These are phyloP conservation scores for Geotrichum aggregatum DNA, from an alignment of 1,139 yeast genomes.

Conservation along the genomic window DNA sequence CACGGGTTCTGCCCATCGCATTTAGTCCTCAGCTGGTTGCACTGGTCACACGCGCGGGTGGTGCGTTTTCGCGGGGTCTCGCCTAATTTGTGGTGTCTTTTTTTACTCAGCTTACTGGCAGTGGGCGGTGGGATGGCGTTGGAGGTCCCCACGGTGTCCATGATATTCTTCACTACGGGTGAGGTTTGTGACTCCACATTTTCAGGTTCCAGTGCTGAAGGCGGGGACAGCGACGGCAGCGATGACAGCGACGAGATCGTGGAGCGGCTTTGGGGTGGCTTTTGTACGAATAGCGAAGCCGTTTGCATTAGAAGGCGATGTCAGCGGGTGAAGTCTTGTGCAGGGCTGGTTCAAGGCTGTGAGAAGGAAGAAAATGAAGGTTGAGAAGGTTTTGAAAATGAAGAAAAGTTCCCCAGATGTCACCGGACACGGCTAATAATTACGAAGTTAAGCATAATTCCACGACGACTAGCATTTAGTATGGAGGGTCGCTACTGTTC, in stretches of 20 bases:
- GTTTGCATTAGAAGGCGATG: not conserved
- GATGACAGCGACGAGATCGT: not conserved
- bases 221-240: not conserved
- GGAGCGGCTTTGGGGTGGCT: not conserved
- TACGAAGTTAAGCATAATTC: too few species aligned
- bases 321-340: not conserved
- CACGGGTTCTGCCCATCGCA: constrained; percentile 26
- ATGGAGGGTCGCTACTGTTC: too few species aligned
- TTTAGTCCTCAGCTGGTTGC: constrained; percentile 24
- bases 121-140: too few species aligned
- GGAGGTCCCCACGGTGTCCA: too few species aligned
- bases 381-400: not conserved
- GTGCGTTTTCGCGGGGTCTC: constrained; percentile 21
- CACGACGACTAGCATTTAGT: too few species aligned
- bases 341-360: too few species aligned
- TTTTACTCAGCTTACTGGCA: not conserved
- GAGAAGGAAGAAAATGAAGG: not conserved
- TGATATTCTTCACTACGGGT: not conserved
- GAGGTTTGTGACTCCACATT: not conserved
- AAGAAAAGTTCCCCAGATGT: not conserved
- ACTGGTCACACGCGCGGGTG: constrained; percentile 24
- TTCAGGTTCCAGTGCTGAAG: not conserved
- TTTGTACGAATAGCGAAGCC: not conserved
- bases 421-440: not conserved
- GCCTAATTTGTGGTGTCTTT: not conserved